A percentile compares a stretch with the other conserved stretches of the same genome.
phyloP scores from a whole-genome alignment of 2,329 filamentous ascomycete genomes.

The Trichoderma semiorbis region DNA sequence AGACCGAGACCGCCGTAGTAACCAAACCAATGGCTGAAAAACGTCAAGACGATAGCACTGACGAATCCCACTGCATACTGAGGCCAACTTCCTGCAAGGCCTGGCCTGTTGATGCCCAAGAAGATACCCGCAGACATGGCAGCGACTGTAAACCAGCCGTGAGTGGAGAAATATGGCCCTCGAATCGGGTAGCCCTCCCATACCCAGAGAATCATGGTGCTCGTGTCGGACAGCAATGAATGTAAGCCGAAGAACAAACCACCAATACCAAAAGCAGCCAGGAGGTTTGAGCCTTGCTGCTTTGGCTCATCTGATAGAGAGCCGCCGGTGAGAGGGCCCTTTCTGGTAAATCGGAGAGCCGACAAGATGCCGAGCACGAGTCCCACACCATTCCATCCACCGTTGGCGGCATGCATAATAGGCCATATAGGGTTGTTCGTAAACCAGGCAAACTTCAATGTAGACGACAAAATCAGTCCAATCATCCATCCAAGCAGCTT shows the following conservation, averaged over 20 bases:
- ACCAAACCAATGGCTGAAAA: conserved; percentile 77
- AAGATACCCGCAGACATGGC: conserved; percentile 82
- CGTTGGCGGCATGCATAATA: conserved; percentile 83
- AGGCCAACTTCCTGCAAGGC: conserved; percentile 71
- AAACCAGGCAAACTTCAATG: conserved; percentile 87
- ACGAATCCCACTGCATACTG: conserved; percentile 73
- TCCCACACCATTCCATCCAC: conserved; percentile 86
- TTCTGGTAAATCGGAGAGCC: conserved; percentile 70
- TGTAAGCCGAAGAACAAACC: conserved; percentile 87
- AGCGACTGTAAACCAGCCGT: conserved; percentile 80
- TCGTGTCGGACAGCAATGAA: conserved; percentile 90
- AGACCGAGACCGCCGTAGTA: conserved; percentile 79
- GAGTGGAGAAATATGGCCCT: conserved; percentile 83
- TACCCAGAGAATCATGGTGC: conserved; percentile 98
- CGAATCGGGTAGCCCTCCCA: conserved; percentile 95
- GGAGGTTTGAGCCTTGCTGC: conserved; percentile 61
- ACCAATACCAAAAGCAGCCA: conserved; percentile 74
- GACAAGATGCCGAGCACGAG: conserved; percentile 73
- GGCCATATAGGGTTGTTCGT: conserved; percentile 99
- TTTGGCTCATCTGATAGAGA: conserved; percentile 27
- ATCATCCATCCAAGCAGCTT: conserved; percentile 77
- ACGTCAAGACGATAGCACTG: conserved; percentile 75
- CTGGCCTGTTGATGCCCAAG: conserved; percentile 70
- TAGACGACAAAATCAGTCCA: conserved; percentile 78
- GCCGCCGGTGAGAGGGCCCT: conserved; percentile 48